phyloP scores from a whole-genome alignment of 2,329 filamentous ascomycete genomes.

The Aspergillus proliferans region DNA sequence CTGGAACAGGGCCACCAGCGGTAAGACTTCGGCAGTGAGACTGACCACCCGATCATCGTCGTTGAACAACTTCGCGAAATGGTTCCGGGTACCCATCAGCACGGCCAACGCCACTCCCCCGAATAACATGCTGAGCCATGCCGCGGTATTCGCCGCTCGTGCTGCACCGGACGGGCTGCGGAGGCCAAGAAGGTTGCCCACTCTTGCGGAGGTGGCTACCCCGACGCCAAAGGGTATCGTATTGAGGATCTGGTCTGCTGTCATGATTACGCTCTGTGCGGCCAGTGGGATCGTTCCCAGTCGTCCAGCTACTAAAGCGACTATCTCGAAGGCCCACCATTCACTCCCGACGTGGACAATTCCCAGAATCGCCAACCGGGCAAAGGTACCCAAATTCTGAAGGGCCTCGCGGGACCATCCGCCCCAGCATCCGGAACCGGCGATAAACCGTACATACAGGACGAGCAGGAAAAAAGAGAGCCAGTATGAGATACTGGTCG shows the following conservation, averaged over 20 bases:
- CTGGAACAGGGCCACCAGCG: slow-evolving; percentile 82
- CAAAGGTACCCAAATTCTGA: slow-evolving; percentile 64
- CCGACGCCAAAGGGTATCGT: slow-evolving; percentile 84
- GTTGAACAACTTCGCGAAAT: slow-evolving; percentile 76
- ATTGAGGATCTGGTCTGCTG: slow-evolving; percentile 74
- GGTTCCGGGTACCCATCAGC: slow-evolving; percentile 63
- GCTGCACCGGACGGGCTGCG: slow-evolving; percentile 59
- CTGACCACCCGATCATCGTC: slow-evolving; percentile 64
- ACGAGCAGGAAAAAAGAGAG: slow-evolving; percentile 70
- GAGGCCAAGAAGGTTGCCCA: slow-evolving; percentile 75
- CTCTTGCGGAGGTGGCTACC: slow-evolving; percentile 68
- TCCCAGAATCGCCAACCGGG: slow-evolving; percentile 67
- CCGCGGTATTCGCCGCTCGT: slow-evolving; percentile 68
- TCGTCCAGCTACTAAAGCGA: slow-evolving; percentile 72
- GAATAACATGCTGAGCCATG: slow-evolving; percentile 63
- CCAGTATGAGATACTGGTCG: slow-evolving; percentile 83
- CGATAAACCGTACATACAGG: slow-evolving; percentile 64
- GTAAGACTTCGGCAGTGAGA: slow-evolving; percentile 74
- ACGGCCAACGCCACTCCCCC: slow-evolving; percentile 61
- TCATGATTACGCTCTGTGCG: slow-evolving; percentile 86
- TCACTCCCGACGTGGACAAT: slow-evolving; percentile 81
- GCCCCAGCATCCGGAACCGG: slow-evolving; percentile 72
- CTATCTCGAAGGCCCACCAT: slow-evolving; percentile 94
- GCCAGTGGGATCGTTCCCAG: slow-evolving; percentile 74
- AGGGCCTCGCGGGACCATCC: slow-evolving; percentile 61